Base-by-base conservation (phyloP, 352 stramenopile genomes). In the Thraustochytrium striatum region DNA sequence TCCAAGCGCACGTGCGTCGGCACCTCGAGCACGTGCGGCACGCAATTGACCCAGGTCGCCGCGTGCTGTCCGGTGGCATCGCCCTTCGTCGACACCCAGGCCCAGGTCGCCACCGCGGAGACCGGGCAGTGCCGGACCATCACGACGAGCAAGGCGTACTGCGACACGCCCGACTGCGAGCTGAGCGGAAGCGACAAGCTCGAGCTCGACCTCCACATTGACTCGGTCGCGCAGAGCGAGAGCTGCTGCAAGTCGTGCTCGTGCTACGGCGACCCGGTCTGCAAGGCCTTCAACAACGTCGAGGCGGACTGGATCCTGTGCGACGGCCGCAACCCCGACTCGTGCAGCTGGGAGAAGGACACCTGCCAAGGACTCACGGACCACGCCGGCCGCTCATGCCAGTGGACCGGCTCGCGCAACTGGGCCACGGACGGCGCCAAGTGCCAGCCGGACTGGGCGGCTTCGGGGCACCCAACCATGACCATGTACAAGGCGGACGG, bases 201-300 rank as follows among this genome's bases (percentile, higher is more conserved):
- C 28, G 50, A 55, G 2, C 28, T 75, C 21, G 43, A 3, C 7
- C 65, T 75, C n/a, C 16, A 41, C 8, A 75, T 75, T 39, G 50
- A 61, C 9, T 44, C 25, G 11, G n/a, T n/a, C n/a, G n/a, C n/a
- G n/a, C n/a, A 41, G 38, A 47, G 5, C 25, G 53, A 80, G 7
- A 75, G 7, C n/a, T 75, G 68, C 55, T 75, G 68, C 55, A 44
- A 38, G 28, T 41, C 68, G 5, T 75, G 68, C 68, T 21, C 52
- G 57, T 75, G 68, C 68, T 75, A 75, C 28, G 68, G 68, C n/a
- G 68, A 75, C 28, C 68, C 68, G 28, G n/a, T 39, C 35, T 75
- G 68, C 35, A 32, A 78, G 7, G 8, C 28, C 68, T 75, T 75
- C 55, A 25, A 75, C 5, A 38, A 38, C 32, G 44, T 75, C 13